Base-by-base conservation (phyloP, 805 yeast genomes). In the Candida tallmaniae region DNA sequence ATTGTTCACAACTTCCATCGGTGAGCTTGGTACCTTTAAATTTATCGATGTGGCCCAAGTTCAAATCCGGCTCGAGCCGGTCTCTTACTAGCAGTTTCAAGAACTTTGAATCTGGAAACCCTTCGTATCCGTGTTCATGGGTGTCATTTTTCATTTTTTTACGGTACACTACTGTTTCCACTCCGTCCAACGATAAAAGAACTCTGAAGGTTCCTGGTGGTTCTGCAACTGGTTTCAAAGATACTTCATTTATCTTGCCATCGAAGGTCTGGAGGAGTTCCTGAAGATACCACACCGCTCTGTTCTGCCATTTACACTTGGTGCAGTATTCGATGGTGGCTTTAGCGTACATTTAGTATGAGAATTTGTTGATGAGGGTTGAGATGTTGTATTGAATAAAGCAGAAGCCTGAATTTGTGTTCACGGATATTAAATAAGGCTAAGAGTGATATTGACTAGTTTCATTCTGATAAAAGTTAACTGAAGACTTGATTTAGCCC, bases 201-300 rank as follows among this genome's bases (percentile, higher is more conserved):
- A 57, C 48, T 34, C 47, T 49, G 29, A 57, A 57, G 3, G 46
- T 36, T 7, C 62, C 62, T 4, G 61, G 53, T 7, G 35, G 31
- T 15, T 50, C 52, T 18, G 32, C 29, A 6, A 47, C 41, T 5
- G 62, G 61, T 29, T 48, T 54, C 8, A 57, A 31, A 5, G 57
- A 39, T 6, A 57, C 44, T 20, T 56, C 61, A 76, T 74, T 8
- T 78, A 94, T 47, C 11, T 52, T 52, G 11, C 56, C 52, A 73
- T 78, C 80, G 55, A 86, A 88, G 0, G 96, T 88, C 49, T 83
- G 86, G n/a, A 87, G 59, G 1, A 88, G 62, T 56, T 87, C 96
- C 52, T 84, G 95, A 21, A 78, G 63, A 46, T 85, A 85, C 96
- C 96, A 88, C 0, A 85, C 72, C 2, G 96, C 94, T 9, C 96